A percentile compares a stretch with the other conserved stretches of the same genome.
phyloP scores from a whole-genome alignment of 305 asterid genomes.

The Fraxinus latifolia region DNA sequence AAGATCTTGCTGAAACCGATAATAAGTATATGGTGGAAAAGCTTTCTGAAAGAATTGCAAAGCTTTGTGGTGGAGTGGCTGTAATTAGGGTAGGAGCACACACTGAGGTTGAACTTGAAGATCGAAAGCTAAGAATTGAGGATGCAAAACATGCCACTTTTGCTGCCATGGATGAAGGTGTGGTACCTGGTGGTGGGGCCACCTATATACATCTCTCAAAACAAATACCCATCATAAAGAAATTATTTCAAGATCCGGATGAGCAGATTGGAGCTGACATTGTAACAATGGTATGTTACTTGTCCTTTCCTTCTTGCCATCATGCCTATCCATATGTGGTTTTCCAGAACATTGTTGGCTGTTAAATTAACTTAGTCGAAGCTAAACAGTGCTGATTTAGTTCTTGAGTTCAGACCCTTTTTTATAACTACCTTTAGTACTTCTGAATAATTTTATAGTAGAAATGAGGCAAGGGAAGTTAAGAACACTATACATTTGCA shows the following conservation, averaged over 20 bases:
- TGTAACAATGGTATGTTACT: slow-evolving; percentile 58
- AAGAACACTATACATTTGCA: background rate
- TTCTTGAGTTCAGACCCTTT: background rate
- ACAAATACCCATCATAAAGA: slow-evolving; percentile 58
- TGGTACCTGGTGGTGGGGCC: slow-evolving; percentile 98
- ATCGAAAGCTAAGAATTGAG: slow-evolving; percentile 78
- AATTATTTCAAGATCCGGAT: slow-evolving; percentile 51
- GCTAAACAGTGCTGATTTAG: background rate
- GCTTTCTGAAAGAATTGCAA: slow-evolving; percentile 80
- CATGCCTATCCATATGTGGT: background rate
- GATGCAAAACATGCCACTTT: slow-evolving; percentile 91
- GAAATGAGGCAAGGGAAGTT: slow-evolving; percentile 2
- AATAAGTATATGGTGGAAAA: slow-evolving; percentile 57
- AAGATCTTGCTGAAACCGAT: slow-evolving; percentile 81
- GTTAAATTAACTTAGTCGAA: background rate
- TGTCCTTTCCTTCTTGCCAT: background rate
- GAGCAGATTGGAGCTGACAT: slow-evolving; percentile 89
- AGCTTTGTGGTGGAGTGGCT: slow-evolving; percentile 85
- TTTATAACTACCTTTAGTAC: background rate
- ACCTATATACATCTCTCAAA: slow-evolving; percentile 75
- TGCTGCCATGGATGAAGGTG: slow-evolving; percentile 92
- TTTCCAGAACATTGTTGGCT: background rate
- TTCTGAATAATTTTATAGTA: background rate
- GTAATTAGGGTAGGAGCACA: slow-evolving; percentile 94
- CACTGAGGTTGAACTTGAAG: slow-evolving; percentile 87